Base-by-base conservation (phyloP, 1,284 basidiomycete genomes). In the Spongispora temasekensis region DNA sequence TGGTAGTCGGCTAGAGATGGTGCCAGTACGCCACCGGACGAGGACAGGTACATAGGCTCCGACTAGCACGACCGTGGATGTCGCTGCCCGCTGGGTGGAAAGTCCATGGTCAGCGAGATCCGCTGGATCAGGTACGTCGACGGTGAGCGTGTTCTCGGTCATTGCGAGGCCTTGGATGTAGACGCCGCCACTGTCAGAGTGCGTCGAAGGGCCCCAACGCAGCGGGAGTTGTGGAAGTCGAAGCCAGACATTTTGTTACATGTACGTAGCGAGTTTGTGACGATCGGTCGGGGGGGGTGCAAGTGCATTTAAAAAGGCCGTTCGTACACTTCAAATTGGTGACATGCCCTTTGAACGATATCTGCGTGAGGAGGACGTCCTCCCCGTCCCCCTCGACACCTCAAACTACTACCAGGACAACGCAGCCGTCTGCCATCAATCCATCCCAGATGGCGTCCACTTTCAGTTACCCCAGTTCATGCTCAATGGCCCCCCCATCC, bases 401-500 rank as follows among this genome's bases (percentile, higher is more conserved):
- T 63, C 50, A 44, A 28, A 46, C 57, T 59, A 63, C 48, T 58
- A 64, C 58, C 65, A 74, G 51, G 56, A 74, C 57, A 35, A 54
- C 40, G 2, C 25, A 46, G 44, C 32, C 48, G 57, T 60, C 51
- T 62, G 59, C 28, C 65, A 63, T 57, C 35, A 31, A 6, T 1
- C 46, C 67, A 70, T 55, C 62, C 76, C 69, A 75, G 61, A 70
- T 69, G 46, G 46, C 9, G 70, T 88, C 55, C 81, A 84, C 58
- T 82, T 90, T 63, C 86, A 88, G 69, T 77, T 90, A 52, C 88
- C 89, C 7, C 77, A 81, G 21, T 90, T 87, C 69, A 81, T 90
- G 71, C 76, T 85, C 64, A 74, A 75, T 57, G 80, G 81, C 5
- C 76, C 81, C 0, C 84, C 87, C 15, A 80, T 82, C 9, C 79